phyloP scores from a whole-genome alignment of 768 basidiomycete species.

The Mycena metata region DNA sequence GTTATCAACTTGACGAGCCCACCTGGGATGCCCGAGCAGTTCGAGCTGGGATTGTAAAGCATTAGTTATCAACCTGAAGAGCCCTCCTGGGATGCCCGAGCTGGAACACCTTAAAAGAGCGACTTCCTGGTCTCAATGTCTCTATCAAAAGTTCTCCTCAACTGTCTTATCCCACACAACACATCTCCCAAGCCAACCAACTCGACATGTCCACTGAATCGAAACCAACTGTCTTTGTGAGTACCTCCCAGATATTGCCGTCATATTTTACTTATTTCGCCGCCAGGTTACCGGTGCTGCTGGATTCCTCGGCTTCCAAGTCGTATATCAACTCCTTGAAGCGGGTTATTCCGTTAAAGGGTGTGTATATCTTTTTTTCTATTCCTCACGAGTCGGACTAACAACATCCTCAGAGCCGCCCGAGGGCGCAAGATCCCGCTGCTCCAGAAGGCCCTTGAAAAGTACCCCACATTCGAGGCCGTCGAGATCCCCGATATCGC shows the following conservation, averaged over 20 bases:
- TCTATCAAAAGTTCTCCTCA: background rate
- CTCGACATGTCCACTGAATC: slow-evolving; percentile 31
- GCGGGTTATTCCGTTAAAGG: slow-evolving; percentile 34
- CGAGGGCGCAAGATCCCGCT: slow-evolving; percentile 33
- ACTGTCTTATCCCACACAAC: slow-evolving; percentile 1
- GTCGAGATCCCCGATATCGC: slow-evolving; percentile 37
- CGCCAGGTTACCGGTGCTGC: slow-evolving; percentile 17
- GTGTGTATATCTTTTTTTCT: background rate
- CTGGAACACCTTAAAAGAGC: background rate
- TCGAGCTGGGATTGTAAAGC: no score
- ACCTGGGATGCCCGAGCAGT: no score
- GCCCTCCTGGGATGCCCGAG: background rate
- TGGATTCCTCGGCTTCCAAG: slow-evolving; percentile 36
- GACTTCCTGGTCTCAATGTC: background rate
- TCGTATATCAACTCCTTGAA: slow-evolving; percentile 32
- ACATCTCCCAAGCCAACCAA: background rate
- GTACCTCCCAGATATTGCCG: no score
- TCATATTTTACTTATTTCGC: no score
- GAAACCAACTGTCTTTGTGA: slow-evolving; percentile 27
- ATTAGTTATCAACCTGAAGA: background rate
- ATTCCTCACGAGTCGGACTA: background rate
- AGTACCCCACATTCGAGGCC: slow-evolving; percentile 33
- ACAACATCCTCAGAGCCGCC: slow-evolving; percentile 23
- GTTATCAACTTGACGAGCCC: background rate
- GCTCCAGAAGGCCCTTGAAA: slow-evolving; percentile 31